phyloP scores from a whole-genome alignment of 129 eudicot genomes.

The Flaveria brownii region DNA sequence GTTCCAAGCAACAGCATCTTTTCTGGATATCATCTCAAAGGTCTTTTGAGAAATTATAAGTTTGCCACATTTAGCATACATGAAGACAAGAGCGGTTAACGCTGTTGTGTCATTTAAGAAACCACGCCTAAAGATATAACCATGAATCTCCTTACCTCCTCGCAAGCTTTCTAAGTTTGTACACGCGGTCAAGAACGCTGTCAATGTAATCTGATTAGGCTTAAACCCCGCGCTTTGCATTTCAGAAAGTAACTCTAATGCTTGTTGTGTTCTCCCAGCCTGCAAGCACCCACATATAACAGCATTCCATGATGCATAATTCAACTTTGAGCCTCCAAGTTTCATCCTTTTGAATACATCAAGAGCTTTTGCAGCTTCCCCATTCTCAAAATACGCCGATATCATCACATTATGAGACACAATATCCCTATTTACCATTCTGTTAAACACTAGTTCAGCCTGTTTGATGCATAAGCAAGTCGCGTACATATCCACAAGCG shows the following conservation, averaged over 20 bases:
- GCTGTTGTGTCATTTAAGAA: constrained; percentile 52
- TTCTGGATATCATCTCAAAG: constrained; percentile 48
- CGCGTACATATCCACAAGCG: constrained; percentile 66
- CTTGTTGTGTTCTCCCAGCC: constrained; percentile 56
- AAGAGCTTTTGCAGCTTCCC: constrained; percentile 50
- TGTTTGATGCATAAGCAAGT: constrained; percentile 49
- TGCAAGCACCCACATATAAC: constrained; percentile 66
- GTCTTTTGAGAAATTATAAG: constrained; percentile 44
- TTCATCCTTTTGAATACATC: constrained; percentile 44
- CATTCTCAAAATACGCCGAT: constrained; percentile 57
- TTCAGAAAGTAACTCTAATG: constrained; percentile 51
- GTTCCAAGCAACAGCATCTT: constrained; percentile 76
- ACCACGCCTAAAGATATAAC: constrained; percentile 48
- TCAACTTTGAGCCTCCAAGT: constrained; percentile 40
- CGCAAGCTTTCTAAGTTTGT: constrained; percentile 60
- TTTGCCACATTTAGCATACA: constrained; percentile 85
- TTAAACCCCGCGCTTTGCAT: constrained; percentile 60
- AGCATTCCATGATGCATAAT: constrained; percentile 73
- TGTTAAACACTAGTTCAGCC: constrained; percentile 49
- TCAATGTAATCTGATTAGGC: constrained; percentile 70
- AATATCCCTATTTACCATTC: constrained; percentile 43
- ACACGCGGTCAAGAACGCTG: constrained; percentile 61
- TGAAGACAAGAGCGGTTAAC: constrained; percentile 62
- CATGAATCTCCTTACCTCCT: constrained; percentile 76
- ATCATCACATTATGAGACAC: constrained; percentile 62